phyloP scores from a whole-genome alignment of 441 rosid species.

The Arabidopsis hybrid region DNA sequence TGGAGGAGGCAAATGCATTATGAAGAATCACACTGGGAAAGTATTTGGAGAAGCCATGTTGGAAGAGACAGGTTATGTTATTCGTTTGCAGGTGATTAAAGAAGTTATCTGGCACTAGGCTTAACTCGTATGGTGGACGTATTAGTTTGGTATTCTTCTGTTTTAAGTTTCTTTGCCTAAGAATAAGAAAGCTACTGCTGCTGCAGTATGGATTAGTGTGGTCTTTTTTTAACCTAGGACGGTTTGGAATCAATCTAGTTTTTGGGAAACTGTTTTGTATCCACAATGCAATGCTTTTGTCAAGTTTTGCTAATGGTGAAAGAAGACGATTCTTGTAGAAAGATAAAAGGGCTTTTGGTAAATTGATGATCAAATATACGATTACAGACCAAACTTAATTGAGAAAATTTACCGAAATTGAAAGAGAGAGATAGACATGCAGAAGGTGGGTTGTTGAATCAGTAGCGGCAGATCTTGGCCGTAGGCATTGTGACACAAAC shows the following conservation, averaged over 20 bases:
- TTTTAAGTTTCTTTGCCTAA: neutral
- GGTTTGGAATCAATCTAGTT: neutral
- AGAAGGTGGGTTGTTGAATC: slow-evolving; percentile 42
- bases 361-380: slow-evolving; percentile 27
- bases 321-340: neutral
- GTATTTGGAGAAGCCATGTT: neutral
- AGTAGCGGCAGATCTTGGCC: slow-evolving; percentile 80
- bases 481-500: slow-evolving; percentile 94
- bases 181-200: neutral
- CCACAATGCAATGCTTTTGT: slow-evolving; percentile 4
- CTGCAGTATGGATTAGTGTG: no score
- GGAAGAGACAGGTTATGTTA: neutral
- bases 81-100: slow-evolving; percentile 5
- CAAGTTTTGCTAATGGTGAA: slow-evolving; percentile 12
- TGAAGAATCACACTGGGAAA: neutral
- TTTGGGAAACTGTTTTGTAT: slow-evolving; percentile 8
- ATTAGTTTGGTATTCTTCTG: neutral
- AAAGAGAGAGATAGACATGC: slow-evolving; percentile 34
- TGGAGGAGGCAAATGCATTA: neutral
- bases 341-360: neutral
- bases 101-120: neutral
- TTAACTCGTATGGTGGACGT: neutral
- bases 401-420: slow-evolving; percentile 38
- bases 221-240: neutral
- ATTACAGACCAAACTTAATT: slow-evolving; percentile 39